Evolutionary conservation across 306 rosid genomes (phyloP).

Genomic region (Pueraria montana): DNA sequence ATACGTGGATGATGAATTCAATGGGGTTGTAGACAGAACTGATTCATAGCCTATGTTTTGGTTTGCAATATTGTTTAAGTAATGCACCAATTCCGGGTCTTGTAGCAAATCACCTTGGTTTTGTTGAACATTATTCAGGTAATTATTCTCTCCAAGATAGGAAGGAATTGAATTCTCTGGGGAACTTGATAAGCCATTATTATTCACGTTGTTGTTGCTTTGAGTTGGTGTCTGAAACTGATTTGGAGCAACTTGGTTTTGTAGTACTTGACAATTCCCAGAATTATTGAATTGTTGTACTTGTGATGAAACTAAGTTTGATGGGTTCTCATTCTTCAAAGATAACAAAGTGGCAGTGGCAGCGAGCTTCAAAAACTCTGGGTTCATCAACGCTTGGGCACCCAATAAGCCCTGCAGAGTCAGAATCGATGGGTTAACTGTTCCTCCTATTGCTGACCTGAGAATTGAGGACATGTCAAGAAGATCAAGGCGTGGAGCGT

Average conservation of each 20-base stretch:
- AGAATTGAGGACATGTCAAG: slow-evolving; percentile 77
- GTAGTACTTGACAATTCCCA: slow-evolving; percentile 44
- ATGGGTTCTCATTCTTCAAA: slow-evolving; percentile 58
- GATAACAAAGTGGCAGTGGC: slow-evolving; percentile 62
- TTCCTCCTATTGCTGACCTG: slow-evolving; percentile 59
- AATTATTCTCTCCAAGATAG: slow-evolving; percentile 39
- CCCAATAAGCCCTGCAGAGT: slow-evolving; percentile 65
- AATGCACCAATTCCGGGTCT: slow-evolving; percentile 48
- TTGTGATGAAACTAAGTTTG: slow-evolving; percentile 47
- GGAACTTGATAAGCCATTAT: slow-evolving; percentile 48
- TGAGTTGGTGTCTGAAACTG: slow-evolving; percentile 52
- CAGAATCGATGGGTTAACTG: slow-evolving; percentile 57
- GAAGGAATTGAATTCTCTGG: slow-evolving; percentile 56
- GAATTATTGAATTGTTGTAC: slow-evolving; percentile 47
- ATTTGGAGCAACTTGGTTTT: slow-evolving; percentile 50
- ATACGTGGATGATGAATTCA: slow-evolving; percentile 73
- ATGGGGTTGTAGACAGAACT: slow-evolving; percentile 65
- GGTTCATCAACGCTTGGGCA: slow-evolving; percentile 70
- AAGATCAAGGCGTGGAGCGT: slow-evolving; percentile 85
- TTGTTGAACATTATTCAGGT: slow-evolving; percentile 46
- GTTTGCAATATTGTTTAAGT: slow-evolving; percentile 38
- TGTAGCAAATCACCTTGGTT: slow-evolving; percentile 52
- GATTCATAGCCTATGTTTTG: slow-evolving; percentile 64
- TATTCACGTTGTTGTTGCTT: slow-evolving; percentile 37
- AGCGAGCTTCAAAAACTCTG: slow-evolving; percentile 68